Conservation (phyloP, 2,329 filamentous ascomycete genomes). For the Ophiostoma montium region DNA sequence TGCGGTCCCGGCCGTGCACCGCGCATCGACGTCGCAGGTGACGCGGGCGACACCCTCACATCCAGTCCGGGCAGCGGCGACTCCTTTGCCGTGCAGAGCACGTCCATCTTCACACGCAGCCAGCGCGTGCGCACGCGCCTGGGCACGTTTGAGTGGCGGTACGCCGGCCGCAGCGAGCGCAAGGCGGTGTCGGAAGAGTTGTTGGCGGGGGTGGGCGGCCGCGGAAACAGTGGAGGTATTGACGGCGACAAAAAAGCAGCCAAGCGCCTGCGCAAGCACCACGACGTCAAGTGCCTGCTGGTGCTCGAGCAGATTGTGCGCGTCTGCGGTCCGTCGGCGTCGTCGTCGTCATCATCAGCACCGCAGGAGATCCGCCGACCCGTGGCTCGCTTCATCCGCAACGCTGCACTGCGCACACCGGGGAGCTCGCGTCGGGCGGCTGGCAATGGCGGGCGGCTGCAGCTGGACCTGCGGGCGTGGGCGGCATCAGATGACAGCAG, state of each 20-base stretch:
- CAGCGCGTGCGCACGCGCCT: slow-evolving; percentile 30
- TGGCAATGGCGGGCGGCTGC: slow-evolving; percentile 36
- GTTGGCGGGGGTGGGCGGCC: not conserved
- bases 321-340: not conserved
- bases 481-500: slow-evolving; percentile 22
- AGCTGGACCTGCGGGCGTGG: slow-evolving; percentile 17
- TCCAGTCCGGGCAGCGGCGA: slow-evolving; percentile 18
- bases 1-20: slow-evolving; percentile 41
- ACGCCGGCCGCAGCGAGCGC: slow-evolving; percentile 33
- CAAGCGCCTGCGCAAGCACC: slow-evolving; percentile 15
- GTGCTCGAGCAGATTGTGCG: slow-evolving; percentile 34
- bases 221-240: not conserved
- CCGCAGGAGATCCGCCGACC: slow-evolving; percentile 19
- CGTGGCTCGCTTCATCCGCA: slow-evolving; percentile 31
- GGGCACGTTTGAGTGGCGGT: slow-evolving; percentile 42
- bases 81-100: slow-evolving; percentile 17
- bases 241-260: slow-evolving; percentile 15
- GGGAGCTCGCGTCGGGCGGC: slow-evolving; percentile 26
- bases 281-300: slow-evolving; percentile 27
- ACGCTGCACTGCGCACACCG: slow-evolving; percentile 23
- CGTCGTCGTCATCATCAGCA: slow-evolving; percentile 11
- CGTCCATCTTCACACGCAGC: slow-evolving; percentile 32
- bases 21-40: slow-evolving; percentile 22
- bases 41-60: not conserved
- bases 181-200: slow-evolving; percentile 17